Evolutionary conservation across 2,329 filamentous ascomycete genomes (phyloP), one percentile per base, ranked within the genome.

Genomic region (Ascochyta lentis): DNA sequence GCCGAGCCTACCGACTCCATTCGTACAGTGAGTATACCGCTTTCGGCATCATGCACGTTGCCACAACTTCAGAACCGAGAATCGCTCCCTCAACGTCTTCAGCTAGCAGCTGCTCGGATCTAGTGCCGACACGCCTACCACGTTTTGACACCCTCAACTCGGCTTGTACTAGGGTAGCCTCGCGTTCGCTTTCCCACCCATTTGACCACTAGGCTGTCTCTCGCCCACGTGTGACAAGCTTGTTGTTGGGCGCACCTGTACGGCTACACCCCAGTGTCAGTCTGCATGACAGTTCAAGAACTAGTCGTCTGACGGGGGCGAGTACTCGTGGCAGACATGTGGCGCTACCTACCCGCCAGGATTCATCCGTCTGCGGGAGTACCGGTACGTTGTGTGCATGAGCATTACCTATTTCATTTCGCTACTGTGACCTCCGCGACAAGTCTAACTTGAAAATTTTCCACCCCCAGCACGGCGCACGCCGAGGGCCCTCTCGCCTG

Each of bases 71-170:
- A 46, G 33, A 35, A 26, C 48, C 54, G 48, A 56, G 38, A 56
- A 56, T 48, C 39, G 48, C 52, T 48, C 64, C 64, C 60, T 64
- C 60, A 61, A 51, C 55, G 59, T 51, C 50, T 42, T 45, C 43
- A 46, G 56, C 64, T 65, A 60, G 48, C 46, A 62, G 47, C 54
- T 61, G 64, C 27, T 46, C 46, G 70, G 70, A 73, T 71, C 64
- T 66, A 55, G 35, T 49, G 49, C 53, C 53, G 49, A 35, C 34
- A 41, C 34, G 19, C 19, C 63, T 64, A 65, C 67, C 68, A 68
- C 35, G 58, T 56, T 64, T 61, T 61, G 60, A 63, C 62, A 52
- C 53, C 55, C 56, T 60, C 48, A 52, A 54, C 61, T 54, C 52
- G 57, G 44, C 52, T 60, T 37, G 42, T 56, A 58, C 16, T 16